phyloP scores from a whole-genome alignment of 441 rosid species.

The Pelargonium fulgidum region DNA sequence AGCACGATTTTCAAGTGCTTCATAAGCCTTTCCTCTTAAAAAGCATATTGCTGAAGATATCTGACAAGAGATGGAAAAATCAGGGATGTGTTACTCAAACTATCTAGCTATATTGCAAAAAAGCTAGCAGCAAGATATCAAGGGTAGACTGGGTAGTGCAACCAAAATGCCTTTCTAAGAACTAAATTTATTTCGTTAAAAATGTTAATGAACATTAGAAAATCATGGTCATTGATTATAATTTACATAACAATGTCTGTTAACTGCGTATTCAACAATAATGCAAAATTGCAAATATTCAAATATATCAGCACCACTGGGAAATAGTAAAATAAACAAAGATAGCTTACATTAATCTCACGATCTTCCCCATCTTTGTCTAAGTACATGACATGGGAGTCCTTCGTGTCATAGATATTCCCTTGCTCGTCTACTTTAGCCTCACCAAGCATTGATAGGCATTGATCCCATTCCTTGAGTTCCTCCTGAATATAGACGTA shows the following conservation, averaged over 20 bases:
- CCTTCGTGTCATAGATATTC: conserved; percentile 63
- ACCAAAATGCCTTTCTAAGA: background rate
- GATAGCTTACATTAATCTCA: conserved; percentile 65
- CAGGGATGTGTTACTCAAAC: background rate
- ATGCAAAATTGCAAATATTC: background rate
- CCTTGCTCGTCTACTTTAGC: conserved; percentile 85
- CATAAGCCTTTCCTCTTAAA: conserved; percentile 81
- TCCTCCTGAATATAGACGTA: conserved; percentile 53
- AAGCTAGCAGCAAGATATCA: background rate
- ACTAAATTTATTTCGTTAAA: background rate
- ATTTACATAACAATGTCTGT: background rate
- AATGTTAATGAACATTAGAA: background rate
- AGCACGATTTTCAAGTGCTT: conserved; percentile 82
- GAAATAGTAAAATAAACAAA: background rate
- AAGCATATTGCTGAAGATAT: conserved; percentile 87
- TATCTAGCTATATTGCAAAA: background rate
- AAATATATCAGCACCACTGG: background rate
- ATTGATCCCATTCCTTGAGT: conserved; percentile 95
- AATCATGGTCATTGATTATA: background rate
- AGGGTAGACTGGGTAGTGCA: background rate
- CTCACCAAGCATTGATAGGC: conserved; percentile 77
- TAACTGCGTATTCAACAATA: background rate
- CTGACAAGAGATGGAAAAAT: conserved; percentile 30
- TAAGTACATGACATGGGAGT: conserved; percentile 49
- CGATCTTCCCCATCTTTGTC: conserved; percentile 91